These are phyloP conservation scores for Capsicum chinense DNA, from an alignment of 257 asterid genomes.

Conservation along the genomic window DNA sequence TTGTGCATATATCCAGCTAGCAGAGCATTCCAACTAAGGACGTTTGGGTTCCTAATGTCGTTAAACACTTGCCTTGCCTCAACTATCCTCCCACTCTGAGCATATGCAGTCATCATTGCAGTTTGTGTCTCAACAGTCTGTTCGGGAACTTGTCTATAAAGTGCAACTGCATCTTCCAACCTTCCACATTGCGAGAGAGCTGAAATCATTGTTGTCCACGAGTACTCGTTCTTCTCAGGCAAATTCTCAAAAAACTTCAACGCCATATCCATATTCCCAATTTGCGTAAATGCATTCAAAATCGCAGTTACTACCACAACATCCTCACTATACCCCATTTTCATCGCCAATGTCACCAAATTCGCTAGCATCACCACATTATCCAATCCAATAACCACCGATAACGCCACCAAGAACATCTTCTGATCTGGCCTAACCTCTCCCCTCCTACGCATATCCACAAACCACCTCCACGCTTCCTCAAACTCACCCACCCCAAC, in stretches of 20 bases:
- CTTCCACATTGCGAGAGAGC: constrained; percentile 30
- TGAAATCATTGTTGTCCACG: constrained; percentile 38
- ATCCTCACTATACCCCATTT: constrained; percentile 28
- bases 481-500: constrained; percentile 21
- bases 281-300: constrained; percentile 33
- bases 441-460: constrained; percentile 33
- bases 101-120: constrained; percentile 41
- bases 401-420: constrained; percentile 28
- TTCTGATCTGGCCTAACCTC: constrained; percentile 30
- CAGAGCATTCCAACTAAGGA: constrained; percentile 36
- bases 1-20: constrained; percentile 37
- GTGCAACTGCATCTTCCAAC: constrained; percentile 34
- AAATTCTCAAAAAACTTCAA: constrained; percentile 32
- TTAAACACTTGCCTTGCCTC: constrained; percentile 36
- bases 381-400: constrained; percentile 27
- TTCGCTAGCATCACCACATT: constrained; percentile 17
- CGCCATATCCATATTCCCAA: constrained; percentile 31
- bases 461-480: constrained; percentile 35
- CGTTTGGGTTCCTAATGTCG: constrained; percentile 28
- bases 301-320: constrained; percentile 36
- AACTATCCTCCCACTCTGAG: constrained; percentile 33
- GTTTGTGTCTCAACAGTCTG: constrained; percentile 23
- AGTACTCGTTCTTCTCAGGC: constrained; percentile 32
- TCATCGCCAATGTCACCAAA: constrained; percentile 30
- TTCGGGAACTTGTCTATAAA: constrained; percentile 30